Evolutionary conservation across 306 rosid genomes (phyloP), one percentile per base, ranked within the genome.

Genomic region (Cicer pinnatifidum): DNA sequence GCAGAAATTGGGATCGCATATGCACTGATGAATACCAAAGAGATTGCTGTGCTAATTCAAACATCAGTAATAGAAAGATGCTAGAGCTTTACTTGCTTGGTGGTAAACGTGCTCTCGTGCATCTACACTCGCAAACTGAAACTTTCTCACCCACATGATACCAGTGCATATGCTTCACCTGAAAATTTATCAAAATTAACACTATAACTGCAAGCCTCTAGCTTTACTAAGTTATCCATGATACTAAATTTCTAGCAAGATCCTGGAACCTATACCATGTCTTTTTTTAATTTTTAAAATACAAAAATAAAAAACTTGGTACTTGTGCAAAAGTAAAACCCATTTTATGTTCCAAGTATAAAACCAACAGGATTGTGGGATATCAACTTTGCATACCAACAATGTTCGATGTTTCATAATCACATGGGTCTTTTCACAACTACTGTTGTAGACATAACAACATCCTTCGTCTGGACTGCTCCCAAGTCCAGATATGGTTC

Each of bases 121-220:
- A 93, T 86, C 97, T 85, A 76, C 98, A 93, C 74, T 93, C 98
- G 48, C 98, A 93, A 46, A 86, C 81, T 72, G 96, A 93, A 80
- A 89, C 90, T 51, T 85, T 58, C 19, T 93, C 91, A 70, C 87
- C 87, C 12, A 88, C 44, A 16, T 77, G 80, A 84, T 89, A 93
- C 98, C 98, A 93, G 74, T 91, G 97, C 97, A 93, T 79, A 85
- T 93, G 97, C 86, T 85, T 93, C 84, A 93, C 98, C 98, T 93
- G 81, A 75, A 87, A 78, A 71, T 11, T 41, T 65, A 37, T 67
- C 59, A 69, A 39, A 59, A 12, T 47, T 71, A 28, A 71, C 68
- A 67, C 59, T 43, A 28, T 15, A 75, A 51, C 48, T 57, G 41
- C 48, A 47, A 66, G 76, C 60, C 65, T 72, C 65, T 56, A 71